These are phyloP conservation scores for Botrytis medusae DNA, from an alignment of 2,329 filamentous ascomycete species.

Conservation along the genomic window DNA sequence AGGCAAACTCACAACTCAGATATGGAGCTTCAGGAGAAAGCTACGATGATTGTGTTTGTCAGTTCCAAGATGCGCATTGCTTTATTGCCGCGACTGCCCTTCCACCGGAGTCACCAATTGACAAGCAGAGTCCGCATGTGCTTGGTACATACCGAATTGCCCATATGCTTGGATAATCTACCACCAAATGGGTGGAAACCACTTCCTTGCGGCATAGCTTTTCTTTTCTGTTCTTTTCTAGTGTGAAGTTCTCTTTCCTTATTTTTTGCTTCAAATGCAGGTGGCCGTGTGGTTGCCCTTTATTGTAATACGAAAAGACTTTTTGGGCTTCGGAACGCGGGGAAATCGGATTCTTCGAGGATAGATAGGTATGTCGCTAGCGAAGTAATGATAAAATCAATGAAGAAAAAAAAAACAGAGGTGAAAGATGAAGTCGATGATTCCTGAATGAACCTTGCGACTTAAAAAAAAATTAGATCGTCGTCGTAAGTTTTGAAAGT, in stretches of 20 bases:
- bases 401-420: not conserved
- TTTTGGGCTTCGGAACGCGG: slow-evolving; percentile 15
- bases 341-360: slow-evolving; percentile 10
- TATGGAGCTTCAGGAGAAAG: slow-evolving; percentile 66
- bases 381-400: not conserved
- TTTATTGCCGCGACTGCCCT: not conserved
- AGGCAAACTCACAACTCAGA: slow-evolving; percentile 61
- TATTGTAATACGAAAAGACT: not conserved
- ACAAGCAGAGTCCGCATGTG: slow-evolving; percentile 2
- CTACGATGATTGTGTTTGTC: slow-evolving; percentile 34
- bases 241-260: not conserved
- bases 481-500: not conserved
- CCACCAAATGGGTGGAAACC: slow-evolving; percentile 56
- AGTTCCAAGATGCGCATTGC: not conserved
- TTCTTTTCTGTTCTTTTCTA: not conserved
- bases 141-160: slow-evolving; percentile 45
- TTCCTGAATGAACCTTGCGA: not conserved
- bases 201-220: slow-evolving; percentile 32
- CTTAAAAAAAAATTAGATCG: not conserved
- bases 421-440: not conserved
- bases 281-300: not conserved
- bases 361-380: not conserved
- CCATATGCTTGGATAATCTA: slow-evolving; percentile 51
- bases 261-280: not conserved
- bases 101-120: not conserved